Conservation (phyloP, 139 green algal species). For the Chlorella sp. region DNA sequence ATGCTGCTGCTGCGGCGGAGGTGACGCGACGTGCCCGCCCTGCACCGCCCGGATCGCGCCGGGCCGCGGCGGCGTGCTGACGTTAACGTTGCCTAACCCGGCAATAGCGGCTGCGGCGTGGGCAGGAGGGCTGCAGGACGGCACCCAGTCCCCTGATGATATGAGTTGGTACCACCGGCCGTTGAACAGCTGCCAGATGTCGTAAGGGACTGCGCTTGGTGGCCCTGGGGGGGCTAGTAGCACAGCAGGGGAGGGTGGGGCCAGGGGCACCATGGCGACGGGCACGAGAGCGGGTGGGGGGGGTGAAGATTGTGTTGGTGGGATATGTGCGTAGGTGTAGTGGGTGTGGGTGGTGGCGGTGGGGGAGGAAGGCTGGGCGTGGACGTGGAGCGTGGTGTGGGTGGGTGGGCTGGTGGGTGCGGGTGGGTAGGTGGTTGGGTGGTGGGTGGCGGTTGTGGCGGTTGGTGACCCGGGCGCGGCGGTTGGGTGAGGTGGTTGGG, state of each 20-base stretch:
- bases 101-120: no score
- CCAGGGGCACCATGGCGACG: background rate
- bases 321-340: background rate
- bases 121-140: background rate
- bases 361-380: background rate
- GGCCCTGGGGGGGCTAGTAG: background rate
- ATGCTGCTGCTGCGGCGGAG: no score
- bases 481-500: background rate
- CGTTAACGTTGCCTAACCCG: no score
- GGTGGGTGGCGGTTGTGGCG: no score
- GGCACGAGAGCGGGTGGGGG: background rate
- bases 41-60: no score
- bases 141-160: background rate
- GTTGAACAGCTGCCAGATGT: background rate
- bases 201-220: background rate
- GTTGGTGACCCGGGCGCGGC: background rate
- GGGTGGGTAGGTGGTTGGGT: background rate
- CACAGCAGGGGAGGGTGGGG: background rate
- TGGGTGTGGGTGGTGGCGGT: background rate
- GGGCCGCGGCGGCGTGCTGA: no score
- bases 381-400: background rate
- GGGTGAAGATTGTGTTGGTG: background rate
- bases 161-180: background rate
- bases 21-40: no score
- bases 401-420: no score